Evolutionary conservation across 345 rosid genomes (phyloP).

Genomic region (Sisymbrium irio): DNA sequence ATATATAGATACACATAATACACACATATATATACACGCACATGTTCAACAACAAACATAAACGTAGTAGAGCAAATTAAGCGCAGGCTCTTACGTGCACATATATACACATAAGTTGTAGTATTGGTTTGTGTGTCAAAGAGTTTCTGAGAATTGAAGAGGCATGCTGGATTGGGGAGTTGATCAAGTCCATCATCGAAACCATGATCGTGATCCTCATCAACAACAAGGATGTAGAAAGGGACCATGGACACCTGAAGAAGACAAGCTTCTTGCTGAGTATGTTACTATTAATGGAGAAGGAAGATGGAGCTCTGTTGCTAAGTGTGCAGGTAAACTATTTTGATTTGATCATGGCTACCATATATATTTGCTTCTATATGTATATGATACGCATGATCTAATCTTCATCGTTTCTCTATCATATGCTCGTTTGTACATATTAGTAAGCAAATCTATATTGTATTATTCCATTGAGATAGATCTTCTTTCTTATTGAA

Average conservation of each 20-base stretch:
- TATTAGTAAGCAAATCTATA: neutral
- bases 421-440: neutral
- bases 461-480: neutral
- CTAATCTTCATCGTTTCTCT: neutral
- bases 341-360: neutral
- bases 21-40: conserved; percentile 7
- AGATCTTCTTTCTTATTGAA: neutral
- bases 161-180: conserved; percentile 50
- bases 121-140: neutral
- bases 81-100: neutral
- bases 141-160: conserved; percentile 17
- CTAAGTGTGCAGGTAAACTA: conserved; percentile 56
- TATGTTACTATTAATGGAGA: conserved; percentile 64
- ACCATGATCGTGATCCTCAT: conserved; percentile 22
- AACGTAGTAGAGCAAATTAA: conserved; percentile 23
- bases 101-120: neutral
- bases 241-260: conserved; percentile 90
- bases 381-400: neutral
- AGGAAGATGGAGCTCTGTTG: conserved; percentile 82
- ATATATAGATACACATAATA: conserved; percentile 14
- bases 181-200: conserved; percentile 23
- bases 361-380: neutral
- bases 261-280: conserved; percentile 59
- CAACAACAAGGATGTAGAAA: conserved; percentile 57
- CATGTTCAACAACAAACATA: conserved; percentile 20